phyloP scores from a whole-genome alignment of 2,329 filamentous ascomycete genomes.

The Fusarium sulawesiense region DNA sequence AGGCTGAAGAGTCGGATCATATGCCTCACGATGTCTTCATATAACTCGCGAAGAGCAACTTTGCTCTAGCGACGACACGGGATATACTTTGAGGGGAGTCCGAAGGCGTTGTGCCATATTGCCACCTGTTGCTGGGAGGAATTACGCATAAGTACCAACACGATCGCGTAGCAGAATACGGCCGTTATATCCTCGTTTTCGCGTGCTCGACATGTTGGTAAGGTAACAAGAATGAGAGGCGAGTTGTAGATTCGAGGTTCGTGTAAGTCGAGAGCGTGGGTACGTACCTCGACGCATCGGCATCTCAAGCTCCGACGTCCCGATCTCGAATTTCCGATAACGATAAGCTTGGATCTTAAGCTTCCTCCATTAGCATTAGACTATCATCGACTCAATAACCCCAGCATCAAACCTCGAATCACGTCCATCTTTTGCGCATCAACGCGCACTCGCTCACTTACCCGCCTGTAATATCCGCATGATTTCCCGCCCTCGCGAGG shows the following conservation, averaged over 20 bases:
- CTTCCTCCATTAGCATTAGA: neutral
- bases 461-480: too few relatives aligned
- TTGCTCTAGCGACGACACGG: conserved; percentile 3
- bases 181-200: too few relatives aligned
- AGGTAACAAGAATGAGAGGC: neutral
- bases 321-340: conserved; percentile 31
- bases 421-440: neutral
- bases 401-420: neutral
- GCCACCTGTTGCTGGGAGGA: neutral
- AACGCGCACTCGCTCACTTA: neutral
- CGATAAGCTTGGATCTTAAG: conserved; percentile 32
- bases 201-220: neutral
- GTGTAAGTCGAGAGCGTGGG: conserved; percentile 2
- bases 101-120: neutral
- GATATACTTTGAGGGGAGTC: neutral
- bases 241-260: neutral
- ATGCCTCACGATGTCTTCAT: neutral
- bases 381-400: conserved; percentile 9
- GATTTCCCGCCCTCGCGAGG: neutral
- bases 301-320: conserved; percentile 27
- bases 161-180: rapidly evolving
- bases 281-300: conserved; percentile 12
- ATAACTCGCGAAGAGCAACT: neutral
- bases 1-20: neutral
- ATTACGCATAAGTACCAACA: too few relatives aligned